A percentile compares a stretch with the other conserved stretches of the same genome.
Evolutionary conservation across 2,329 filamentous ascomycete species (phyloP).

Genomic region (Diaporthe ampelina): DNA sequence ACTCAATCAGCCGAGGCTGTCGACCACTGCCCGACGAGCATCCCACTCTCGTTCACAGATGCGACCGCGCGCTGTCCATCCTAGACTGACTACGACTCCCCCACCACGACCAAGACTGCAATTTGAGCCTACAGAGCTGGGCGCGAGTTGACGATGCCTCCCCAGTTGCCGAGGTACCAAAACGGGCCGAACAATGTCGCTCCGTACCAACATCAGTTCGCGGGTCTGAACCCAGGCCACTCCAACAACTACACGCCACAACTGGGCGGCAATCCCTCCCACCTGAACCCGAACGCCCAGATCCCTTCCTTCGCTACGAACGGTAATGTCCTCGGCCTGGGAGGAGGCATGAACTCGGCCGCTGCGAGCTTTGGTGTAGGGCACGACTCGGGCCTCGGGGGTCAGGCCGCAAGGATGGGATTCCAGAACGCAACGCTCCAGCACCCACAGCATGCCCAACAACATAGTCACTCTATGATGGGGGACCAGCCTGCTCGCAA

Average conservation of each 20-base stretch:
- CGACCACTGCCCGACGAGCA: slow-evolving; percentile 29
- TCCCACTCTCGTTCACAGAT: slow-evolving; percentile 39
- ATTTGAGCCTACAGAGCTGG: slow-evolving; percentile 37
- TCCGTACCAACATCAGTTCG: slow-evolving; percentile 66
- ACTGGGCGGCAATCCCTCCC: slow-evolving; percentile 77
- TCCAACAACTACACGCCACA: slow-evolving; percentile 61
- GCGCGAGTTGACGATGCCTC: slow-evolving; percentile 55
- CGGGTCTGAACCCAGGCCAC: slow-evolving; percentile 66
- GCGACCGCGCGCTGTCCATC: slow-evolving; percentile 35
- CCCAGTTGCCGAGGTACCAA: slow-evolving; percentile 61
- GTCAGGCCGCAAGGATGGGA: slow-evolving; percentile 88
- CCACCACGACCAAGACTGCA: slow-evolving; percentile 37
- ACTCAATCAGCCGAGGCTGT: background rate
- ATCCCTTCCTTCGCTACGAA: slow-evolving; percentile 77
- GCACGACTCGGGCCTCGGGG: slow-evolving; percentile 80
- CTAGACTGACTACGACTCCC: slow-evolving; percentile 41
- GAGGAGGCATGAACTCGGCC: slow-evolving; percentile 65
- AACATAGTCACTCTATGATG: slow-evolving; percentile 53
- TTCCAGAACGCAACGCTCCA: slow-evolving; percentile 79
- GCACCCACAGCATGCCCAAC: slow-evolving; percentile 62
- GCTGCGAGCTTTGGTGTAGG: slow-evolving; percentile 69
- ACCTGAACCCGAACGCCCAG: slow-evolving; percentile 77
- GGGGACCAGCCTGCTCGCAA: slow-evolving; percentile 67
- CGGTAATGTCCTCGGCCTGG: slow-evolving; percentile 69
- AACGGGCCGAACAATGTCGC: slow-evolving; percentile 60